Base-by-base conservation (phyloP, 2,329 filamentous ascomycete species). In the Gremmenia infestans region DNA sequence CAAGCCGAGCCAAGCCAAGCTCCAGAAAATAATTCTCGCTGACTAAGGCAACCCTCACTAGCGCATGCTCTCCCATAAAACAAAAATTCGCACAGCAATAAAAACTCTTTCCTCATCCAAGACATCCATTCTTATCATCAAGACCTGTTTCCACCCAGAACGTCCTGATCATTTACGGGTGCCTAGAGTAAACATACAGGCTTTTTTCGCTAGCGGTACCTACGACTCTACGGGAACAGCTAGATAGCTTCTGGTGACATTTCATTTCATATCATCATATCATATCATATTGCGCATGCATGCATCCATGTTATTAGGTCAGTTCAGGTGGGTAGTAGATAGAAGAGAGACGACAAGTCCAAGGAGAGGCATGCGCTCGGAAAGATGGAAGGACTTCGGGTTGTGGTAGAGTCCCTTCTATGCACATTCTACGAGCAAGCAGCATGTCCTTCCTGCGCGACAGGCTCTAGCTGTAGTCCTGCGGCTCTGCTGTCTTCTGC, bases 161-260 rank as follows among this genome's bases (percentile, higher is more conserved):
- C 81, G 85, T 87, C 82, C 82, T 90, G 91, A 92, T 85, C 92
- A 96, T 96, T 94, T 81, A 84, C 75, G 75, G 77, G 85, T 94
- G 92, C 89, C 89, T 72, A 96, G 89, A 96, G 72, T 72, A 77
- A 88, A 75, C 70, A 51, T 66, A 86, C 88, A 89, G 88, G 87
- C 88, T 89, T 89, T 91, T 91, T 96, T 91, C 92, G 92, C 92
- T 97, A 97, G 89, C 91, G 84, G 89, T 87, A 87, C 89, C 90
- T 91, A 89, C 65, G 76, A 75, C 72, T 72, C 73, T 83, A 90
- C 89, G 66, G 87, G 88, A 86, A 85, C 87, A 81, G 91, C 93
- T 96, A 96, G 91, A 96, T 96, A 96, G 91, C 83, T 83, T 84
- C 85, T 91, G 90, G 87, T 80, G 73, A 96, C 89, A 96, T 81